Conservation (phyloP, 129 eudicot species). For the Kitagawia praeruptora region DNA sequence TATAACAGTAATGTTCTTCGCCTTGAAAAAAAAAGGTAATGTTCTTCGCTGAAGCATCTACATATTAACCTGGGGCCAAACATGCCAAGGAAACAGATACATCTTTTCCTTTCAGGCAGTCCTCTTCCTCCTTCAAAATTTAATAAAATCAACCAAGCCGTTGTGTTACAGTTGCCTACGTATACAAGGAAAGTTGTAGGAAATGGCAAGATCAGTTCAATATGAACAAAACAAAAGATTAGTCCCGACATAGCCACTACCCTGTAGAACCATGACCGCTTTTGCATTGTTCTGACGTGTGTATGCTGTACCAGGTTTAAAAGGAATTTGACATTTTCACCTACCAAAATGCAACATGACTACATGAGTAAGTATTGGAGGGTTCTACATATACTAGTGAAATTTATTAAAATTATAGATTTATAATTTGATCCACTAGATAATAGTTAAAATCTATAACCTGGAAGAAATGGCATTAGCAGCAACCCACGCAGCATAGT, state of each 20-base stretch:
- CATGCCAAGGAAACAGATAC: not conserved
- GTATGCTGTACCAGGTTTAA: not conserved
- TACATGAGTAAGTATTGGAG: not conserved
- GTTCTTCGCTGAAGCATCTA: not conserved
- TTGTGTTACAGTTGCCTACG: not conserved
- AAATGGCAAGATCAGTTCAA: not conserved
- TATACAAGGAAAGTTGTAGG: not conserved
- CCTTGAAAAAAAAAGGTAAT: not conserved
- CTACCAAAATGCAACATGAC: slow-evolving; percentile 3
- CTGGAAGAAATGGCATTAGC: slow-evolving; percentile 37
- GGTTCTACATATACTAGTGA: not conserved
- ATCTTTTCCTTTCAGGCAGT: not conserved
- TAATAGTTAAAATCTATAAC: slow-evolving; percentile 13
- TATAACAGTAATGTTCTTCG: not conserved
- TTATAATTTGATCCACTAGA: not conserved
- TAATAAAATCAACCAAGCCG: not conserved
- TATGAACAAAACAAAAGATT: not conserved
- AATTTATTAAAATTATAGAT: not conserved
- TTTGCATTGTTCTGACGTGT: not conserved
- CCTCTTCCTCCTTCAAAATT: not conserved
- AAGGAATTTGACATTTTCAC: not conserved
- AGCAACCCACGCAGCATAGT: slow-evolving; percentile 57
- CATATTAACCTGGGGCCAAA: not conserved
- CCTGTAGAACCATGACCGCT: not conserved
- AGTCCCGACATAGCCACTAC: not conserved